A percentile compares a stretch with the other conserved stretches of the same genome.
Conservation (phyloP, 1,284 basidiomycete species). For the Coriolopsis trogii region DNA sequence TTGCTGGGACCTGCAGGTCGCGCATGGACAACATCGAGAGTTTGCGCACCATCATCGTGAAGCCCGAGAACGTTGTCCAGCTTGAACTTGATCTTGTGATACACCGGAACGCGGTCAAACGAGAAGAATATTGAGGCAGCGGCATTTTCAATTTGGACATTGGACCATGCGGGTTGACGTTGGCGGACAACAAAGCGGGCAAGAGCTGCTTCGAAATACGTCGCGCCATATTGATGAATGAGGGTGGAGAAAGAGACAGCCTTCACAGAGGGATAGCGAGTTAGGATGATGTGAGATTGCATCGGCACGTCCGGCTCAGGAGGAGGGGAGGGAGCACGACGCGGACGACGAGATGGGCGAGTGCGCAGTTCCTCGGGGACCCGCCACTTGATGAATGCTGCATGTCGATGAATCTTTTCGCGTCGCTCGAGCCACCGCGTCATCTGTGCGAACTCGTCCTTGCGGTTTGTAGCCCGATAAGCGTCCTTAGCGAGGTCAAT, state of each 20-base stretch:
- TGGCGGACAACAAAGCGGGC: background rate
- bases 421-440: background rate
- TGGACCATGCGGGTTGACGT: background rate
- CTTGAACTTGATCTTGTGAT: background rate
- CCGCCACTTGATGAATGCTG: background rate
- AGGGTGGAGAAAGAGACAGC: background rate
- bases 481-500: slow-evolving; percentile 31
- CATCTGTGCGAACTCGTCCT: background rate
- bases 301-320: background rate
- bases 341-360: background rate
- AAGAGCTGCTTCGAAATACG: background rate
- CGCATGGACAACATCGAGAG: slow-evolving; percentile 14
- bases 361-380: background rate
- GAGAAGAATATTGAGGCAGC: background rate
- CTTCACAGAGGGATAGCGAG: background rate
- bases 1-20: slow-evolving; percentile 7
- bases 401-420: background rate
- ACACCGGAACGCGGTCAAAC: background rate
- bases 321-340: background rate
- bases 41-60: background rate
- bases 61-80: background rate
- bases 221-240: background rate
- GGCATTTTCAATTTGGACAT: background rate
- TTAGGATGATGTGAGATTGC: background rate
- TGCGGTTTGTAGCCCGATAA: slow-evolving; percentile 10